A percentile compares a stretch with the other conserved stretches of the same genome.
These are phyloP conservation scores for Globisporangium cederbergense DNA, from an alignment of 352 stramenopile genomes.

Conservation along the genomic window DNA sequence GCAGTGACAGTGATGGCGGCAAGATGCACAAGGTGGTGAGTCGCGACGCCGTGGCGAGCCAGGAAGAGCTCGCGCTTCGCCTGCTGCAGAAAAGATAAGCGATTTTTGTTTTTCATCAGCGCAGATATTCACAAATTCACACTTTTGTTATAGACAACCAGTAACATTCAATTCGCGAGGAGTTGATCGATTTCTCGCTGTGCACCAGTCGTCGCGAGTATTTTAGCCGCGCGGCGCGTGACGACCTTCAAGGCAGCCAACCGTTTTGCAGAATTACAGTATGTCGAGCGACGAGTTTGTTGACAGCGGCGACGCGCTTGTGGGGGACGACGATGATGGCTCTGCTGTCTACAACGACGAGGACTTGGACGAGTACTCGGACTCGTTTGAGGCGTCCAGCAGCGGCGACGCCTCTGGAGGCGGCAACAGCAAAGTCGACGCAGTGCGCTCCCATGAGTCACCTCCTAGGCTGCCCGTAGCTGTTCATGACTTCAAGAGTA, in stretches of 20 bases:
- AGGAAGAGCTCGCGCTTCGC: conserved; percentile 78
- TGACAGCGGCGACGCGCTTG: background rate
- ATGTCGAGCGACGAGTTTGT: conserved; percentile 5
- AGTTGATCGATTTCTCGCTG: no score
- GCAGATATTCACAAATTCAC: no score
- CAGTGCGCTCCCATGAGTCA: background rate
- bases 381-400: conserved; percentile 34
- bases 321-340: background rate
- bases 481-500: background rate
- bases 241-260: no score
- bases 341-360: conserved; percentile 32
- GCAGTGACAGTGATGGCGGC: conserved; percentile 15
- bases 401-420: conserved; percentile 9
- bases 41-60: conserved; percentile 44
- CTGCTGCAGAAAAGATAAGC: conserved; percentile 65
- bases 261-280: background rate
- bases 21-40: conserved; percentile 39
- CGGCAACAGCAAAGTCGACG: background rate
- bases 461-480: background rate
- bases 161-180: no score
- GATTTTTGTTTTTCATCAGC: no score
- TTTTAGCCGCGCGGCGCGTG: no score
- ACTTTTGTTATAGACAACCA: no score
- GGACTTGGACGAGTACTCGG: conserved; percentile 49
- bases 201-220: no score